These are phyloP conservation scores for Hysterangium stoloniferum DNA, from an alignment of 768 basidiomycete genomes.

Conservation along the genomic window DNA sequence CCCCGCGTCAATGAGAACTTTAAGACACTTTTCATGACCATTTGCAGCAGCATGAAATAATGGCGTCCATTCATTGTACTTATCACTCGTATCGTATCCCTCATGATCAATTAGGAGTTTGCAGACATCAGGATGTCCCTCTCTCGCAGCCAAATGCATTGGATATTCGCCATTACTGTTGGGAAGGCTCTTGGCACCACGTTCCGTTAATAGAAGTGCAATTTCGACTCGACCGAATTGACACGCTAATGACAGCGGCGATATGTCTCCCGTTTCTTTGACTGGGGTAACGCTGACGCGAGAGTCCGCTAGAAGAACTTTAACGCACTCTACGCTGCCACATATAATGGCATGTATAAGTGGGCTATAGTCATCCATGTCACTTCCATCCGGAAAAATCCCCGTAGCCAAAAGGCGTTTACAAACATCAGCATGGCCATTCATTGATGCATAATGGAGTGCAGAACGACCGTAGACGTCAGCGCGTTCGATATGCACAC, in stretches of 20 bases:
- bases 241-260: conserved; percentile 85
- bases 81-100: conserved; percentile 85
- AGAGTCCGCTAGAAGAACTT: conserved; percentile 70
- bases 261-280: conserved; percentile 56
- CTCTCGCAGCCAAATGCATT: conserved; percentile 89
- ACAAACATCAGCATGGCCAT: conserved; percentile 75
- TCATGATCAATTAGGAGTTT: conserved; percentile 61
- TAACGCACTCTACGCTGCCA: conserved; percentile 77
- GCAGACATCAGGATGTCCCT: conserved; percentile 86
- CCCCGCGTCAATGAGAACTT: conserved; percentile 72
- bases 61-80: conserved; percentile 98
- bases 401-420: conserved; percentile 63
- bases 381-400: conserved; percentile 59
- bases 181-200: conserved; percentile 70
- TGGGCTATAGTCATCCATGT: conserved; percentile 93
- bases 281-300: conserved; percentile 55
- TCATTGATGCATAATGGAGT: conserved; percentile 93
- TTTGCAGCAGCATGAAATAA: conserved; percentile 91
- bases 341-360: conserved; percentile 87
- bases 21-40: conserved; percentile 67
- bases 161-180: conserved; percentile 97
- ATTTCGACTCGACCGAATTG: conserved; percentile 84
- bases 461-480: conserved; percentile 92
- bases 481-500: conserved; percentile 59
- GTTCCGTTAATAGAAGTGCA: conserved; percentile 64